Base-by-base conservation (phyloP, 192 early-diverging fungal species). In the Funneliformis mosseae region DNA sequence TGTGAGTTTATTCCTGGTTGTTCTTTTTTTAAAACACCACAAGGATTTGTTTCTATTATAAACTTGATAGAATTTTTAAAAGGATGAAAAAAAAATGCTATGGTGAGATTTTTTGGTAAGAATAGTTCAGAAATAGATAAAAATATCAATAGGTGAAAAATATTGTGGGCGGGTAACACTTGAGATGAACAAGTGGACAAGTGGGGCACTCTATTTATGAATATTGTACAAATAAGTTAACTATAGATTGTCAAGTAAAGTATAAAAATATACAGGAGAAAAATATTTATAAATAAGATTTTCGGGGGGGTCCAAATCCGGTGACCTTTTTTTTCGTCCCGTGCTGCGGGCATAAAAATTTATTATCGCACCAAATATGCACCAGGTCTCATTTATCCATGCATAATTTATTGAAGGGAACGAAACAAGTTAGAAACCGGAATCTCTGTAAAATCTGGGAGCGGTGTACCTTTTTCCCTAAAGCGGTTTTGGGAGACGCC, bases 1-100 rank as follows among this genome's bases (percentile, higher is more conserved):
- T 70, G 68, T 41, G 68, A 70, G 39, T 70, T 70, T 70, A 70
- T 70, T 70, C 68, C 38, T 70, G 68, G 68, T 42, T 42, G 68
- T 70, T 70, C 68, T 70, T 70, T 70, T 70, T 70, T 70, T 70
- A 70, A 28, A 28, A 70, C 68, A 8, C 10, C 33, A 33, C 33
- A 33, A 33, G 33, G 33, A 33, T 33, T 33, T 33, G 18, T 28
- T 70, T 70, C 68, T 70, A 70, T 70, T 41, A 70, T 70, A 70
- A 70, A 70, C 9, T 27, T 64, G 62, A 55, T 55, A 55, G 50
- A 55, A 18, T 55, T 55, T 55, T 55, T 55, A 18, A 55, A 55
- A 55, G 50, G 50, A 55, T 55, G 50, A 55, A 55, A 55, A 55
- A 55, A 48, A 55, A 55, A 55, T 18, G 46, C 14, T 14, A 55